Base-by-base conservation (phyloP, 345 rosid genomes). In the Brassica rapa region DNA sequence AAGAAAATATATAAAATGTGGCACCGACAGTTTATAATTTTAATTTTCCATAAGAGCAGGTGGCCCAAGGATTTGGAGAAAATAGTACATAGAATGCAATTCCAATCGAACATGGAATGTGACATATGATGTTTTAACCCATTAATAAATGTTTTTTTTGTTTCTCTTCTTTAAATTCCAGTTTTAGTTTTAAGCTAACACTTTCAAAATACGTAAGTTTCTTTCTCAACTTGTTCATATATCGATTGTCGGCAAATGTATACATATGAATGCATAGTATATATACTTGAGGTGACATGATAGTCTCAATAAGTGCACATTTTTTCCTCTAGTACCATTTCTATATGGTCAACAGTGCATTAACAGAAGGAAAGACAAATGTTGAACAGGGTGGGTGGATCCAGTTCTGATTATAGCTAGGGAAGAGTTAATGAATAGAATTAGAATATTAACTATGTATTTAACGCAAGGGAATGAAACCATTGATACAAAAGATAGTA, bases 201-300 rank as follows among this genome's bases (percentile, higher is more conserved):
- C 39, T 51, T 4, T 53, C 25, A 24, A 39, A 46, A 62, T 37
- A 16, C 19, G 24, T 53, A 29, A 25, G 19, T 32, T 5, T 33
- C 11, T 24, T 7, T 14, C 53, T 43, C 27, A 51, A 4, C 33
- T 24, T 55, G 14, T 7, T 6, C 29, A 68, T 27, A 59, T 32
- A 61, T 30, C 6, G 56, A 73, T 11, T 64, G 83, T 80, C 83
- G 83, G 80, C 80, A 80, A 80, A 80, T 62, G 83, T 29, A 80
- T 73, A 78, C 56, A 60, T 79, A 73, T 37, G 59, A 8, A 43
- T 15, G 30, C 35, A 19, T 64, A n/a, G 10, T 62, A 32, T 56
- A 39, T 41, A 39, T 41, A 35, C 65, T 5, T 51, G 74, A 61
- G 16, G 77, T 68, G 71, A 74, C 57, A 53, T 14, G 53, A 53